Evolutionary conservation across 2,329 filamentous ascomycete species (phyloP), one percentile per base, ranked within the genome.

Genomic region (Phialemoniopsis sp.): DNA sequence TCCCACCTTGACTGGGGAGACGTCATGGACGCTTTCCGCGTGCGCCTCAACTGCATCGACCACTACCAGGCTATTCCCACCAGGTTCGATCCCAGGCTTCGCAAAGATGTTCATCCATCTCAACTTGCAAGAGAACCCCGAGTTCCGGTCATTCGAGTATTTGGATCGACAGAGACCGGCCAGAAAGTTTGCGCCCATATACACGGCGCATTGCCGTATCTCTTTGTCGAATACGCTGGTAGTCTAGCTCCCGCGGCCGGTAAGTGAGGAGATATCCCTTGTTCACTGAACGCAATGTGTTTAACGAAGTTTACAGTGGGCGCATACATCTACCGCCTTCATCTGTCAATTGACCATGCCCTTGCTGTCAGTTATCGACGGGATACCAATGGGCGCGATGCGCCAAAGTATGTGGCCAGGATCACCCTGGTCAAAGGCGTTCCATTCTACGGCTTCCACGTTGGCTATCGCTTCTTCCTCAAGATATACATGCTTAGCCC

Each of bases 161-260:
- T 97, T 63, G 93, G 93, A 1, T 83, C 89, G 4, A 96, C 91
- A 1, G 89, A 95, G 59, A 93, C 89, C 0, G 93, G 93, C 0
- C 90, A 97, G 64, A 96, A 94, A 57, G 89, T 96, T 13, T 96
- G 93, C 66, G 88, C 88, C 21, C 93, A 98, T 66, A 80, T 98
- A 40, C 93, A 97, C 62, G 93, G 94, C 44, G 89, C 88, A 16
- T 90, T 98, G 53, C 93, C 93, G 2, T 98, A 98, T 57, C 69
- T 97, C n/a, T 97, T 89, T 58, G 72, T 98, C 40, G 85, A 91
- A 59, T 95, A 95, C 59, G 70, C 75, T 35, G 89, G 87, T 16
- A 76, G 76, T 50, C 61, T 93, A 44, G 72, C 72, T 31, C 68
- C 73, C 9, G 75, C 85, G 46, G 75, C 82, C 58, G 85, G 87